phyloP scores from a whole-genome alignment of 164 flowering plant genomes.

The Tetrastigma voinierianum region DNA sequence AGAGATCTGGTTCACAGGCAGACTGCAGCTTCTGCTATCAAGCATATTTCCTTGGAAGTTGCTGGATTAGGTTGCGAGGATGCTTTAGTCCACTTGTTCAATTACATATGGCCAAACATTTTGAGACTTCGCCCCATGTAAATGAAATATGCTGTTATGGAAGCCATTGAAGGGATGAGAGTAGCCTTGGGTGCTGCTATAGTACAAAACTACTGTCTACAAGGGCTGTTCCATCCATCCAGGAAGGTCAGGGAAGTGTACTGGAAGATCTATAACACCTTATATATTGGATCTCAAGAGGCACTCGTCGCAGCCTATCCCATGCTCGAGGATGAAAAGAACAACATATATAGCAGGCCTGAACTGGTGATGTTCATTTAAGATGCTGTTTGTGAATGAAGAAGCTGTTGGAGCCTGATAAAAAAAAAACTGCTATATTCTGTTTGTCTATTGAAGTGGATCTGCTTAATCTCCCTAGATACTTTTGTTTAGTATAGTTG shows the following conservation, averaged over 20 bases:
- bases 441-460: background rate
- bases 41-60: conserved; percentile 98
- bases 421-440: background rate
- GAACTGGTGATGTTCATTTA: conserved; percentile 76
- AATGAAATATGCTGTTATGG: conserved; percentile 96
- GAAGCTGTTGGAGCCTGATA: background rate
- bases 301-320: conserved; percentile 94
- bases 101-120: conserved; percentile 93
- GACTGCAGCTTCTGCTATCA: conserved; percentile 96
- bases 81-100: conserved; percentile 86
- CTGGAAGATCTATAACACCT: conserved; percentile 96
- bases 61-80: conserved; percentile 99
- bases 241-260: conserved; percentile 96
- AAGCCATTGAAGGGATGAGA: conserved; percentile 98
- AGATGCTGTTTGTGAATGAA: conserved; percentile 4
- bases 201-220: conserved; percentile 89
- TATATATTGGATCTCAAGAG: conserved; percentile 91
- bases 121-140: conserved; percentile 99
- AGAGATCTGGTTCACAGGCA: conserved; percentile 97
- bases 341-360: conserved; percentile 75
- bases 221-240: conserved; percentile 92
- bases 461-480: too few relatives aligned
- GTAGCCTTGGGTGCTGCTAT: conserved; percentile 93
- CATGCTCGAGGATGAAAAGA: conserved; percentile 67
- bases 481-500: too few relatives aligned